These are phyloP conservation scores for Halophytophthora polymorphica DNA, from an alignment of 352 stramenopile genomes.

Conservation along the genomic window DNA sequence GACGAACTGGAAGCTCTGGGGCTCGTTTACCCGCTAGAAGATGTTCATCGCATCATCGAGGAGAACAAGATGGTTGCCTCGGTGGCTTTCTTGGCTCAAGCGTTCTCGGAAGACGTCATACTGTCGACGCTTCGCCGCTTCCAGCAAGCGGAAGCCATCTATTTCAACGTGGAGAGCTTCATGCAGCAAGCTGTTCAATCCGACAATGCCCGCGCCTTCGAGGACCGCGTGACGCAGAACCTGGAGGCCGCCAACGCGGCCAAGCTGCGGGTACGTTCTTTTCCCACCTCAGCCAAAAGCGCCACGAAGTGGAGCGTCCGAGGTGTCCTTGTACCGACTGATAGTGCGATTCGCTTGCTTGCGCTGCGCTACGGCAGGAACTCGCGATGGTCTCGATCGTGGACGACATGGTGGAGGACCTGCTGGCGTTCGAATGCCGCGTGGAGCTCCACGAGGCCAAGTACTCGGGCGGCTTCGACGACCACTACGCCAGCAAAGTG, in stretches of 20 bases:
- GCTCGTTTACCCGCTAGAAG: constrained; percentile 9
- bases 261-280: constrained; percentile 31
- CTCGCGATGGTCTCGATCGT: constrained; percentile 48
- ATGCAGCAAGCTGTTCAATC: constrained; percentile 13
- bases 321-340: neutral
- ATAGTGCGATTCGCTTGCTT: constrained; percentile 1
- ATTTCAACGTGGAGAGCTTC: constrained; percentile 37
- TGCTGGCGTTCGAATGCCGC: constrained; percentile 56
- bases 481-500: constrained; percentile 69
- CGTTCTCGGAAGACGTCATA: constrained; percentile 38
- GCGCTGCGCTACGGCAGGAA: constrained; percentile 21
- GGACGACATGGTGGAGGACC: constrained; percentile 55
- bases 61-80: constrained; percentile 25
- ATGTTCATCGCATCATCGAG: constrained; percentile 19
- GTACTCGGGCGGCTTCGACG: constrained; percentile 52
- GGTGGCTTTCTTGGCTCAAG: constrained; percentile 45
- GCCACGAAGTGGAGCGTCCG: neutral
- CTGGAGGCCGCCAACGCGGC: constrained; percentile 33
- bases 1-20: constrained; percentile 5
- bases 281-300: too few species aligned
- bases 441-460: constrained; percentile 54
- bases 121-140: constrained; percentile 33
- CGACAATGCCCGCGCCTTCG: constrained; percentile 17
- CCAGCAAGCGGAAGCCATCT: constrained; percentile 46
- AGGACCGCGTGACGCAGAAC: constrained; percentile 19